phyloP scores from a whole-genome alignment of 2,329 filamentous ascomycete species.

The Colletotrichum tropicale region DNA sequence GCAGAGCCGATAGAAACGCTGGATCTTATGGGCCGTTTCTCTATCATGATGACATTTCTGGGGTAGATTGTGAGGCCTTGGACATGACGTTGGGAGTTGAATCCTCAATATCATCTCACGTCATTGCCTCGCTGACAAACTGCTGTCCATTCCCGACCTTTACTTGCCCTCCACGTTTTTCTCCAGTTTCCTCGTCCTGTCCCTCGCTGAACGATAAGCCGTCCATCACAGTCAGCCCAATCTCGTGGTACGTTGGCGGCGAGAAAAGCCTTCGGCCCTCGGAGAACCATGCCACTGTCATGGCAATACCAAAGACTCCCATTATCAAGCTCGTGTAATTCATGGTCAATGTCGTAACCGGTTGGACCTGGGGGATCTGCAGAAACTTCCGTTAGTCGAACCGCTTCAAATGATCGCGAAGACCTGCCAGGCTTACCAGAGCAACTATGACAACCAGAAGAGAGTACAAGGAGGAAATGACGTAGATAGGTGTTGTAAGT shows the following conservation, averaged over 20 bases:
- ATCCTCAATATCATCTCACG: background rate
- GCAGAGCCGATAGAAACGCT: background rate
- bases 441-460: background rate
- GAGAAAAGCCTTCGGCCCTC: background rate
- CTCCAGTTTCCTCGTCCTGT: background rate
- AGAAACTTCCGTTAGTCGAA: fast-evolving
- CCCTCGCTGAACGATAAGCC: background rate
- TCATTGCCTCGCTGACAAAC: background rate
- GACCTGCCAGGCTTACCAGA: background rate
- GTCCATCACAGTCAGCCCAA: background rate
- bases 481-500: background rate
- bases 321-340: background rate
- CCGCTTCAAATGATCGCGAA: background rate
- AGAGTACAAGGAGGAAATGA: background rate
- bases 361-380: background rate
- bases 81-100: fast-evolving
- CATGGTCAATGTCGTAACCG: background rate
- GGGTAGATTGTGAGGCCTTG: background rate
- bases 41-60: background rate
- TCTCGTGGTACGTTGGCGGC: background rate
- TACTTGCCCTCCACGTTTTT: background rate
- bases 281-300: background rate
- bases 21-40: fast-evolving
- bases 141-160: background rate
- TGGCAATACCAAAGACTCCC: background rate